Conservation (phyloP, 2,329 filamentous ascomycete genomes). For the Fusarium sp. region DNA sequence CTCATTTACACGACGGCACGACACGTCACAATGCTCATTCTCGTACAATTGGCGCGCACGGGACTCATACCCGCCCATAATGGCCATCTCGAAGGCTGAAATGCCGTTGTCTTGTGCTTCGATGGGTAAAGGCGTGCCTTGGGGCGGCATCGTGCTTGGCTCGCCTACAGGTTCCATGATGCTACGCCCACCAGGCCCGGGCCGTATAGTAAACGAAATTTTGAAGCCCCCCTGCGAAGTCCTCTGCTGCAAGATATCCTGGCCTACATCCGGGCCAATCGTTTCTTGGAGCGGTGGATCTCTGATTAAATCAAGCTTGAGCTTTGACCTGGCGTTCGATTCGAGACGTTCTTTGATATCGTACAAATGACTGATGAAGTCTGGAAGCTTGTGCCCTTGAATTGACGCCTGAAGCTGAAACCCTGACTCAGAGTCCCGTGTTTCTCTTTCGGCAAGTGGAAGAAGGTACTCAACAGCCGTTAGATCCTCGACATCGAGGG, state of each 20-base stretch:
- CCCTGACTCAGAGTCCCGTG: neutral
- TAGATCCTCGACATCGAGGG: fast-evolving
- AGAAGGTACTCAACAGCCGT: neutral
- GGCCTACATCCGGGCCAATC: neutral
- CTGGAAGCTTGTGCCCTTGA: neutral
- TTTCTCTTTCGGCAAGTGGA: neutral
- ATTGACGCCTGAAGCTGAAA: neutral
- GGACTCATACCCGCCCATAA: neutral
- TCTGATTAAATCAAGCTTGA: neutral
- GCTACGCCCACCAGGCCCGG: neutral
- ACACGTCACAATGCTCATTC: neutral
- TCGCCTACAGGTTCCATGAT: neutral
- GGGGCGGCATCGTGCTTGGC: neutral
- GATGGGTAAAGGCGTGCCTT: neutral
- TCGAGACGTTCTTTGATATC: neutral
- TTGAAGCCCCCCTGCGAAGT: neutral
- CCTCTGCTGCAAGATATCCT: neutral
- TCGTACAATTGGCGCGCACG: neutral
- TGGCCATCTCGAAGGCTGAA: neutral
- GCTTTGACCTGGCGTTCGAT: neutral
- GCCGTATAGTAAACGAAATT: neutral
- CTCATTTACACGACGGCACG: neutral
- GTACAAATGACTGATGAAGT: neutral
- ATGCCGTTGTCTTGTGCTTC: neutral
- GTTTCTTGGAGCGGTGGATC: neutral